Base-by-base conservation (phyloP, 371 early-diverging fungal species). In the Lichtheimia ramosa region DNA sequence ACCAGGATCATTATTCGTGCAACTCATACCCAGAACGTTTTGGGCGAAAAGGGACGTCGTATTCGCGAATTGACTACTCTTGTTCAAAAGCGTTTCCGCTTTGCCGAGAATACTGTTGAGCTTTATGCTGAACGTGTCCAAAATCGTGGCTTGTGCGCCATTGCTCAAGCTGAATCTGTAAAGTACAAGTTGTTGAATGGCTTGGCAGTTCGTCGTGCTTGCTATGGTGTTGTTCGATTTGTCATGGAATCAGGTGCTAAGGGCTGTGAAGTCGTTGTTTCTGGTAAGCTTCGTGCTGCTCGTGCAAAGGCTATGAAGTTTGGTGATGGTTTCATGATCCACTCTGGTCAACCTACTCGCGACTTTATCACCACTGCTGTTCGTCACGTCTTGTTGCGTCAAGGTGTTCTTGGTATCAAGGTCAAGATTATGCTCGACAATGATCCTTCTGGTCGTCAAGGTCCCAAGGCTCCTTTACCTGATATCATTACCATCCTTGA, bases 241-340 rank as follows among this genome's bases (percentile, higher is more conserved):
- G 93, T 96, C 71, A 98, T 97, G 96, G 96, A 96, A 83, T 92
- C 96, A 71, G 99, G 99, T 67, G 99, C 98, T 77, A 98, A 98
- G 89, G 99, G 99, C 77, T 94, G 93, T 79, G 96, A 97, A 81
- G 97, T 99, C 51, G 91, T 98, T 74, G 94, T 99, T 65, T 96
- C 97, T 63, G 99, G 99, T 68, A 99, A 99, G 92, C 88, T 99
- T 61, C 97, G 99, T 83, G 99, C 96, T 81, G 98, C 98, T 61
- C 97, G 99, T 92, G 99, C 99, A 79, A 97, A 97, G 92, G 91
- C 99, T 68, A 97, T 97, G 95, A 99, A 99, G 92, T 99, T 98
- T 84, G 85, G 90, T 73, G 97, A 96, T 74, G 99, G 99, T 71
- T 96, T 97, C 87, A 94, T 99, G 92, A 91, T 97, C 83, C 96